A percentile compares a stretch with the other conserved stretches of the same genome.
Conservation (phyloP, 2,329 filamentous ascomycete species). For the Emergomyces orientalis region DNA sequence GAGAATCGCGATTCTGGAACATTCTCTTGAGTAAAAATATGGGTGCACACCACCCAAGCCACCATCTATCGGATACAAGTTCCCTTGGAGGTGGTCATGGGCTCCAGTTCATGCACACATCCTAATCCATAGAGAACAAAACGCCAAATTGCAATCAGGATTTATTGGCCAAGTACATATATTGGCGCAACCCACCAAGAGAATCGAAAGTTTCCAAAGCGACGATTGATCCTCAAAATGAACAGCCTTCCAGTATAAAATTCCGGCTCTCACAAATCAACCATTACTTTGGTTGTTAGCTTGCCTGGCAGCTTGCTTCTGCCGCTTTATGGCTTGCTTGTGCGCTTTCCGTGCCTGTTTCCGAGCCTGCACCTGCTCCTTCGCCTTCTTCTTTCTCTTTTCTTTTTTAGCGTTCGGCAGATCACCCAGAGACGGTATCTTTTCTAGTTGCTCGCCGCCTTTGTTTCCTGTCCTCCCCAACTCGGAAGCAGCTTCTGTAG, state of each 20-base stretch:
- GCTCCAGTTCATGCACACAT: background rate
- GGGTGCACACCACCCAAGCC: background rate
- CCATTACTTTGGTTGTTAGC: conserved; percentile 16
- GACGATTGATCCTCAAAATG: background rate
- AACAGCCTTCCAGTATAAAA: background rate
- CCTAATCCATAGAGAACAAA: background rate
- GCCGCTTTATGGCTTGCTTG: conserved; percentile 22
- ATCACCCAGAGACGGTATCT: background rate
- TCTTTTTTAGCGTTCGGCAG: conserved; percentile 11
- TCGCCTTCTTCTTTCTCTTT: conserved; percentile 25
- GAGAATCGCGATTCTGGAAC: background rate
- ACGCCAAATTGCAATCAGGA: background rate
- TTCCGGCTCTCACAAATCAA: background rate
- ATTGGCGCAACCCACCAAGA: background rate
- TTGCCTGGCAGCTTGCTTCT: conserved; percentile 36
- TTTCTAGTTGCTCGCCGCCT: background rate
- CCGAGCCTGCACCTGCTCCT: conserved; percentile 19
- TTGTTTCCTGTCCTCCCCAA: conserved; percentile 2
- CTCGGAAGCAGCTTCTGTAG: background rate
- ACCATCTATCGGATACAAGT: background rate
- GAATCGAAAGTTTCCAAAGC: background rate
- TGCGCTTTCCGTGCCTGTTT: conserved; percentile 23
- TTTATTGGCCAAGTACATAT: background rate
- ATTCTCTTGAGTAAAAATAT: background rate
- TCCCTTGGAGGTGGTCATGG: background rate